Base-by-base conservation (phyloP, 2,329 filamentous ascomycete genomes). In the Curvularia spicifera region DNA sequence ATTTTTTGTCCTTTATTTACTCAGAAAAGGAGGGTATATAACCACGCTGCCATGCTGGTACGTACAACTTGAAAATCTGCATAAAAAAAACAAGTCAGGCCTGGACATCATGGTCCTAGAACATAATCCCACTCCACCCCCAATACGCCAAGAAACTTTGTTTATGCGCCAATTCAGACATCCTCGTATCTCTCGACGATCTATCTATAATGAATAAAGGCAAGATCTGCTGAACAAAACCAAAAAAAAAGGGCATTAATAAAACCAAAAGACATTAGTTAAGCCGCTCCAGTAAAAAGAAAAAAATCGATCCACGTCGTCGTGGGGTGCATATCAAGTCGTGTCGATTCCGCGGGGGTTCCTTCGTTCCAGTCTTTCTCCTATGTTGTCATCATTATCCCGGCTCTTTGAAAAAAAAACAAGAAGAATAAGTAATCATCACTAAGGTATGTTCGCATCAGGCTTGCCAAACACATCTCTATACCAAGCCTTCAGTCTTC, bases 381-480 rank as follows among this genome's bases (percentile, higher is more conserved):
- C 6, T 10, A 33, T 10, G 12, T 9, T 31, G 1, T 33, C 31
- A 15, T 33, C 12, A 10, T 33, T 33, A 31, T 31, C 29, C 7
- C 2, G 10, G 29, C 2, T 31, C 10, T 18, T 31, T 31, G 29
- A 9, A 31, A 4, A 10, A 22, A 22, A 2, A 40, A 22, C 12
- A 40, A 22, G 22, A 8, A 20, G 7, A 9, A 20, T 40, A 8
- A 10, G 15, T 10, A 40, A 24, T 43, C 20, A 33, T 35, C 10
- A 4, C 9, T 37, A 8, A 15, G 31, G 22, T 20, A 26, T n/a
- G 22, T 26, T 22, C 1, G 33, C 15, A 5, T 46, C 33, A 3
- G 39, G 45, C 26, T 40, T 51, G 37, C 63, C 65, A 63, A 71
- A 69, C 5, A 72, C 66, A 31, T 61, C 57, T 8, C 52, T 13